Evolutionary conservation across 805 yeast genomes (phyloP).

Genomic region (Torulaspora delbrueckii): DNA sequence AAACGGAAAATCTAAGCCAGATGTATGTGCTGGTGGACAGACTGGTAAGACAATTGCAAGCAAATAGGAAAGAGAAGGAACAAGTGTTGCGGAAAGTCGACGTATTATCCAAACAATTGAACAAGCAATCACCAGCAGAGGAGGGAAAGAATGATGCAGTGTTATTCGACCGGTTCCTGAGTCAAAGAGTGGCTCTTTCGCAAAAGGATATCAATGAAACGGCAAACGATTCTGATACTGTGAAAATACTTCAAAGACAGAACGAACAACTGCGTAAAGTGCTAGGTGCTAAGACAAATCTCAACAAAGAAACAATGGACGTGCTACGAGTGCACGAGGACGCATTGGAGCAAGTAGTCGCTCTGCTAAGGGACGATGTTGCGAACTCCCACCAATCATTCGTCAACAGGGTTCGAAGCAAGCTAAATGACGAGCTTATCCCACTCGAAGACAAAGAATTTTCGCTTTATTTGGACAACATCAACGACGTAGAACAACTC

Average conservation of each 20-base stretch:
- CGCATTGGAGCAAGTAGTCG: constrained; percentile 17
- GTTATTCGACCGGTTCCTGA: constrained; percentile 17
- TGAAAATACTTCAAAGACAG: constrained; percentile 9
- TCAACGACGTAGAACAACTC: constrained; percentile 19
- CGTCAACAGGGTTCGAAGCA: constrained; percentile 10
- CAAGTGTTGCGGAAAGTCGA: constrained; percentile 20
- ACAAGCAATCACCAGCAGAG: constrained; percentile 7
- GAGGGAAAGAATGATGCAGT: constrained; percentile 15
- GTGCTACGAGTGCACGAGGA: constrained; percentile 21
- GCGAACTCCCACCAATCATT: constrained; percentile 13
- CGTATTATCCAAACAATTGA: constrained; percentile 17
- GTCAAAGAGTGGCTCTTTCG: constrained; percentile 8
- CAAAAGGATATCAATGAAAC: neutral
- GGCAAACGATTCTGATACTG: neutral
- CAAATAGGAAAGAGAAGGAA: constrained; percentile 22
- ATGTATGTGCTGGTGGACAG: constrained; percentile 23
- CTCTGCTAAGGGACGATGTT: constrained; percentile 19
- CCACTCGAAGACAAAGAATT: constrained; percentile 24
- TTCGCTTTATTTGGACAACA: constrained; percentile 16
- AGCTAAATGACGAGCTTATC: constrained; percentile 14
- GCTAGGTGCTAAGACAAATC: constrained; percentile 8
- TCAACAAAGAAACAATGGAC: constrained; percentile 14
- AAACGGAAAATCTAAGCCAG: constrained; percentile 26
- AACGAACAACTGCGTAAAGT: constrained; percentile 14
- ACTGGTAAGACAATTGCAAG: constrained; percentile 17